Conservation (phyloP, 345 rosid species). For the Brassica juncea region DNA sequence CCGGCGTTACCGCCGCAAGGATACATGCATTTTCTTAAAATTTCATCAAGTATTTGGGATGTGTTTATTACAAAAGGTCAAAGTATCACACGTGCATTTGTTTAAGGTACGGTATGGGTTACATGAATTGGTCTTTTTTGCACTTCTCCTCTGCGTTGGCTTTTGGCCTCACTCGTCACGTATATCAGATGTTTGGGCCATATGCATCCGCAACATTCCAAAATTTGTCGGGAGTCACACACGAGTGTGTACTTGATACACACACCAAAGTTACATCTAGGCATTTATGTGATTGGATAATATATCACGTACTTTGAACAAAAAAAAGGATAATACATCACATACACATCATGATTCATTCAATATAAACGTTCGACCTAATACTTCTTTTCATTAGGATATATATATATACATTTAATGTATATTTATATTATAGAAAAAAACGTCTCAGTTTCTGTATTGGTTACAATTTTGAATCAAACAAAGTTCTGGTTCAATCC, state of each 20-base stretch:
- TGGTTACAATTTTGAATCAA: background rate
- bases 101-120: slow-evolving; percentile 39
- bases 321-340: background rate
- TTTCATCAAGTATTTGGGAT: background rate
- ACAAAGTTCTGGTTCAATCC: background rate
- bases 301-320: background rate
- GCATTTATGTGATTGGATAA: slow-evolving; percentile 28
- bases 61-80: background rate
- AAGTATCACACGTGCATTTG: slow-evolving; percentile 33
- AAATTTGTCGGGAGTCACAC: slow-evolving; percentile 38
- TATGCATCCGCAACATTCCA: slow-evolving; percentile 29
- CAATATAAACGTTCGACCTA: background rate
- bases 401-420: background rate
- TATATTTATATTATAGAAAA: no score
- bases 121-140: slow-evolving; percentile 21
- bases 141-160: slow-evolving; percentile 28
- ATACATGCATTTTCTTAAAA: background rate
- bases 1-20: background rate
- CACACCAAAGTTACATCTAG: background rate
- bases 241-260: slow-evolving; percentile 30
- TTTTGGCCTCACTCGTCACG: slow-evolving; percentile 32
- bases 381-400: background rate
- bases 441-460: background rate
- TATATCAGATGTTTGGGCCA: slow-evolving; percentile 32
- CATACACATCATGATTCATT: slow-evolving; percentile 17